Percentiles rank a stretch among this genome's conserved stretches.
Conservation (phyloP, 2,329 filamentous ascomycete genomes). For the Nakataea oryzae region DNA sequence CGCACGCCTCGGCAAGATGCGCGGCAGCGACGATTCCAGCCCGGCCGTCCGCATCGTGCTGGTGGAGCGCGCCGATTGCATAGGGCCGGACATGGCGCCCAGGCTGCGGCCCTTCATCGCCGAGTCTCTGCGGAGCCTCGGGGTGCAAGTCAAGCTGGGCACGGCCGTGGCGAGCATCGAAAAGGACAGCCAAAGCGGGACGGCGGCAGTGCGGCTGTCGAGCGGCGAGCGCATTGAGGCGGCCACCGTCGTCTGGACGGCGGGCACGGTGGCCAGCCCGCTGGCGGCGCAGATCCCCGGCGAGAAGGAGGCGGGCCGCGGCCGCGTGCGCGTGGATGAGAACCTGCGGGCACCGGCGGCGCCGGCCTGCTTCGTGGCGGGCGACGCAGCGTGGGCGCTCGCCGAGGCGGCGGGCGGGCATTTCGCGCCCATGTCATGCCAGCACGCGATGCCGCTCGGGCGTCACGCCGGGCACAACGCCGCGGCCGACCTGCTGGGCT, state of each 20-base stretch:
- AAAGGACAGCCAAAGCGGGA: conserved; percentile 3
- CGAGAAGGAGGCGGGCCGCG: conserved; percentile 14
- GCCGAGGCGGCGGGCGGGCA: conserved; percentile 15
- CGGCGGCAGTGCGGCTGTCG: conserved; percentile 10
- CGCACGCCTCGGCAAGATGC: conserved; percentile 13
- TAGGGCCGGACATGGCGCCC: conserved; percentile 22
- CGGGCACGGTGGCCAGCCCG: conserved; percentile 19
- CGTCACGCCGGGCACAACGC: conserved; percentile 26
- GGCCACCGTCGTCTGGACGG: conserved; percentile 25
- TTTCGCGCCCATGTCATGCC: conserved; percentile 24
- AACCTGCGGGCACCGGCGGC: conserved; percentile 15
- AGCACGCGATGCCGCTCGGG: conserved; percentile 24
- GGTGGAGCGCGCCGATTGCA: conserved; percentile 15
- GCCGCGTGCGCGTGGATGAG: conserved; percentile 18
- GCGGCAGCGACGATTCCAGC: background rate
- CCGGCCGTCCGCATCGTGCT: conserved; percentile 13
- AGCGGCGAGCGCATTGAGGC: conserved; percentile 22
- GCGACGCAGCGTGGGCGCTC: conserved; percentile 19
- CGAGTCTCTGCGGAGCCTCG: conserved; percentile 17
- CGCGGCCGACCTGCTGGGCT: conserved; percentile 22
- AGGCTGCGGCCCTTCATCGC: conserved; percentile 20
- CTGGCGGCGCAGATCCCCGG: conserved; percentile 21
- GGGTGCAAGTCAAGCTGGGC: conserved; percentile 19
- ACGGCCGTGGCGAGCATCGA: conserved; percentile 15
- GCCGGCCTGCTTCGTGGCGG: conserved; percentile 19